Evolutionary conservation across 306 rosid genomes (phyloP).

Genomic region (Cucurbita pepo): DNA sequence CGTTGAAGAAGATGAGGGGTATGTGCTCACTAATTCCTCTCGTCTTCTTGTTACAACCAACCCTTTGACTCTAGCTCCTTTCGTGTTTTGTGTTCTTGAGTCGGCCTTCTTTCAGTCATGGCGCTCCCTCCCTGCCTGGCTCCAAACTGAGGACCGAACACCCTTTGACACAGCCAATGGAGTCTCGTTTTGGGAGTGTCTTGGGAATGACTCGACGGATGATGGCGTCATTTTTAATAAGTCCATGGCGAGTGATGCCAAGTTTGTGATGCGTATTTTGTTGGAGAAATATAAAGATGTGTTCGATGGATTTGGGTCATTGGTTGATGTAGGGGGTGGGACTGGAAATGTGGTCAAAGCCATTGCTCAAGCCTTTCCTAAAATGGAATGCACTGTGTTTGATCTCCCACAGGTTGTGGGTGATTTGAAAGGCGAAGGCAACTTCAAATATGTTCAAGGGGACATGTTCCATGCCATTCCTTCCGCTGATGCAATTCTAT

Average conservation of each 20-base stretch:
- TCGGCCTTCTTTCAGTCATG: slow-evolving; percentile 21
- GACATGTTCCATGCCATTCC: slow-evolving; percentile 38
- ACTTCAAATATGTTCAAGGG: slow-evolving; percentile 28
- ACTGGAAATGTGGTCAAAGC: slow-evolving; percentile 32
- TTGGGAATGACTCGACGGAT: neutral
- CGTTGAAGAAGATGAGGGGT: neutral
- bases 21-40: slow-evolving; percentile 31
- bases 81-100: slow-evolving; percentile 4
- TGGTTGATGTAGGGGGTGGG: slow-evolving; percentile 54
- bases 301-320: slow-evolving; percentile 20
- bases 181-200: slow-evolving; percentile 21
- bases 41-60: slow-evolving; percentile 19
- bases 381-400: slow-evolving; percentile 24
- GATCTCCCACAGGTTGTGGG: slow-evolving; percentile 43
- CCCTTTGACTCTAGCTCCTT: slow-evolving; percentile 14
- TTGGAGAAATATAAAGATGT: slow-evolving; percentile 21
- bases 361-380: slow-evolving; percentile 21
- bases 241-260: slow-evolving; percentile 37
- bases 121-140: slow-evolving; percentile 18
- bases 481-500: slow-evolving; percentile 18
- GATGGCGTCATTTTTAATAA: slow-evolving; percentile 17
- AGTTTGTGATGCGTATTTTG: slow-evolving; percentile 19
- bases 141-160: slow-evolving; percentile 17
- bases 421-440: slow-evolving; percentile 15
- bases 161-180: slow-evolving; percentile 28